These are phyloP conservation scores for Pyrenophora teres DNA, from an alignment of 2,329 filamentous ascomycete genomes.

Conservation along the genomic window DNA sequence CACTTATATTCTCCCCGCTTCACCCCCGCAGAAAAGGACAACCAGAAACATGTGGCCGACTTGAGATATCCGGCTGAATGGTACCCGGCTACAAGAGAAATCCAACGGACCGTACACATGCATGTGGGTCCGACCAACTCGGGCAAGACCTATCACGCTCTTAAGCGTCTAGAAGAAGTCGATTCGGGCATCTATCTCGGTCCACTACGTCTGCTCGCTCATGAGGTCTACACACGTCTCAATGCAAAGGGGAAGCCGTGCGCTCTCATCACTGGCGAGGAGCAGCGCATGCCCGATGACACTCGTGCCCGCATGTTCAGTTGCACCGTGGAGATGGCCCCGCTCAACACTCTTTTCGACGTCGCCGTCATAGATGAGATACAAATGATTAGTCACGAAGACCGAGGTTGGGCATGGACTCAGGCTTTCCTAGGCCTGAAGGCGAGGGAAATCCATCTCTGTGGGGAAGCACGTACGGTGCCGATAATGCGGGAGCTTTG, in stretches of 20 bases:
- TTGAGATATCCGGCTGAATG: constrained; percentile 88
- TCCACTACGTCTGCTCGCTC: constrained; percentile 83
- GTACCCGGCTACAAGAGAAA: constrained; percentile 80
- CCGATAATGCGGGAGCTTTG: constrained; percentile 78
- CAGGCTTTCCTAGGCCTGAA: constrained; percentile 84
- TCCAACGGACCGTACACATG: constrained; percentile 83
- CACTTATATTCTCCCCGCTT: constrained; percentile 41
- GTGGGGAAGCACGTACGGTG: constrained; percentile 84
- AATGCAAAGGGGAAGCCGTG: constrained; percentile 76
- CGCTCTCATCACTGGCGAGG: constrained; percentile 87
- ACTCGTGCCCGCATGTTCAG: constrained; percentile 65
- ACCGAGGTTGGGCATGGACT: constrained; percentile 94
- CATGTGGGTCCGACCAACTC: constrained; percentile 98
- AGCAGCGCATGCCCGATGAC: constrained; percentile 69
- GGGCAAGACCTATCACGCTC: constrained; percentile 93
- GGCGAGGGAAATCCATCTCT: constrained; percentile 89
- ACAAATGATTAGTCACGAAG: constrained; percentile 84
- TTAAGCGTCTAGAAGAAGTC: constrained; percentile 80
- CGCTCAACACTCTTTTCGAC: constrained; percentile 66
- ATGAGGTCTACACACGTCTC: constrained; percentile 92
- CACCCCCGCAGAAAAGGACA: constrained; percentile 43
- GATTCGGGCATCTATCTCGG: constrained; percentile 86
- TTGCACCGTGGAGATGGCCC: constrained; percentile 93
- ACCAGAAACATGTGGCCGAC: constrained; percentile 66
- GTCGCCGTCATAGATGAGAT: constrained; percentile 98